Conservation (phyloP, 139 green algal species). For the Coelastrella sp. region DNA sequence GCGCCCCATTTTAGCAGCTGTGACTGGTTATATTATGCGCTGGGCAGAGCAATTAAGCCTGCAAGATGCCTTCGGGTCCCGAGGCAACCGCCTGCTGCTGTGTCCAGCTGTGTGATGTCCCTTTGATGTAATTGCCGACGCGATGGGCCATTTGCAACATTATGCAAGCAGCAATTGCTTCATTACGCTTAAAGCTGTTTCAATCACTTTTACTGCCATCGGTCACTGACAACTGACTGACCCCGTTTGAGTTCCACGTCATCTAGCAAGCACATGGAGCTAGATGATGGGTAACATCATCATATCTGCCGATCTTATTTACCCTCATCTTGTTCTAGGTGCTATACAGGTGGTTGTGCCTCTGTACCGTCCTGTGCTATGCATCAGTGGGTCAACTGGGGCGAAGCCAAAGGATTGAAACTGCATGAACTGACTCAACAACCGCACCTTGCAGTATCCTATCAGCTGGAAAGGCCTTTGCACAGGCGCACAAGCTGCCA, state of each 20-base stretch:
- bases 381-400: background rate
- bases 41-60: background rate
- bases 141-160: no score
- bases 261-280: no score
- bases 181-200: no score
- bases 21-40: background rate
- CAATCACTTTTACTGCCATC: no score
- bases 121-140: no score
- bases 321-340: no score
- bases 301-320: no score
- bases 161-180: no score
- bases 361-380: background rate
- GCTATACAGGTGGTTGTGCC: no score
- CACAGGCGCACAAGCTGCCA: background rate
- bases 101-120: background rate
- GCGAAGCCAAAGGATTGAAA: background rate
- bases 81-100: background rate
- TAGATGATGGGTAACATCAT: no score
- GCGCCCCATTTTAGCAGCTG: constrained; percentile 9
- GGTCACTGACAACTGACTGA: no score
- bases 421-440: background rate
- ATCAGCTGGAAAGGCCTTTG: background rate
- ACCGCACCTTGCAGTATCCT: background rate
- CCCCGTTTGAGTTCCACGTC: no score
- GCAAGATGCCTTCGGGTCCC: background rate